Evolutionary conservation across 1,139 yeast genomes (phyloP).

Genomic region (Suhomyces coccinellae): DNA sequence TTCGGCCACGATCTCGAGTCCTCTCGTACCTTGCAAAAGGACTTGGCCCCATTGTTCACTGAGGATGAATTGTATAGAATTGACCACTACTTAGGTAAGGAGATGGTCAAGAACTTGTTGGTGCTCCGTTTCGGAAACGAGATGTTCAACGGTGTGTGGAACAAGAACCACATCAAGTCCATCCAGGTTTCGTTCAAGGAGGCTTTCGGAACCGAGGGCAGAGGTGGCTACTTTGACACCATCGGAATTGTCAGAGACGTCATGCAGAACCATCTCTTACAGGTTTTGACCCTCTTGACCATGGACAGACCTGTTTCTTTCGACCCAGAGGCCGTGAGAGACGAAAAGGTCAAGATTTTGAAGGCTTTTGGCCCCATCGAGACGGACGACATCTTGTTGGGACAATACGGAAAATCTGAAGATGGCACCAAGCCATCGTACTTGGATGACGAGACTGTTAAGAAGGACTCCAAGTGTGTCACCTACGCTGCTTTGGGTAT

Average conservation of each 20-base stretch:
- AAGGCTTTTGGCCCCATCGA: conserved; percentile 76
- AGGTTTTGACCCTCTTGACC: conserved; percentile 84
- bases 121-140: conserved; percentile 89
- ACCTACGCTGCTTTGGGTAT: conserved; percentile 88
- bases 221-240: conserved; percentile 96
- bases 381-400: conserved; percentile 67
- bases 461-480: conserved; percentile 76
- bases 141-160: conserved; percentile 84
- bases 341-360: conserved; percentile 91
- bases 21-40: conserved; percentile 72
- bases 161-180: conserved; percentile 69
- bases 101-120: conserved; percentile 91
- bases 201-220: conserved; percentile 96
- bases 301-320: conserved; percentile 94
- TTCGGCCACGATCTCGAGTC: conserved; percentile 89
- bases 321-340: conserved; percentile 91
- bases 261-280: conserved; percentile 95
- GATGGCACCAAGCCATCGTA: conserved; percentile 92
- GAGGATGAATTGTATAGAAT: conserved; percentile 94
- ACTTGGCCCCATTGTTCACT: conserved; percentile 79
- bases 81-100: conserved; percentile 97
- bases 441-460: conserved; percentile 90
- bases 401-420: conserved; percentile 81
- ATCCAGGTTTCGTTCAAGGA: conserved; percentile 93
- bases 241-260: conserved; percentile 97